These are phyloP conservation scores for Schrenkiella parvula DNA, from an alignment of 345 rosid species.

Conservation along the genomic window DNA sequence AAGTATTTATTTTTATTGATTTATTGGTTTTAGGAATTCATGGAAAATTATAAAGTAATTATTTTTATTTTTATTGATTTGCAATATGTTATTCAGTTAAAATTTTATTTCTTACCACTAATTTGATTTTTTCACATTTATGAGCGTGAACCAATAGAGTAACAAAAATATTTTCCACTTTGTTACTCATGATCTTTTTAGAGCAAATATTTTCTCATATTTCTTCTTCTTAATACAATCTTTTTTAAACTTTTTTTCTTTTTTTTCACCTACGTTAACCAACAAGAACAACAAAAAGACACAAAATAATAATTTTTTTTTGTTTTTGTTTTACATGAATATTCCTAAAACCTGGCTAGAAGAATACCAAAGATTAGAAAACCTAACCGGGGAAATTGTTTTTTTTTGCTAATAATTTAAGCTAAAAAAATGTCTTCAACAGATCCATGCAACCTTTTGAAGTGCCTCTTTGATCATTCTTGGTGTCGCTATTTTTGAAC, in stretches of 20 bases:
- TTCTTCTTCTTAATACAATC: not conserved
- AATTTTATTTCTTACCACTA: not conserved
- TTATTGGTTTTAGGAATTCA: too few species aligned
- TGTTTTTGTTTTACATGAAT: not conserved
- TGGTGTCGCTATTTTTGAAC: conserved; percentile 40
- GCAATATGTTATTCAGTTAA: not conserved
- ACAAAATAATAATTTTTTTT: not conserved
- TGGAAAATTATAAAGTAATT: too few species aligned
- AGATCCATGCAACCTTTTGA: conserved; percentile 54
- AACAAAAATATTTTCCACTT: not conserved
- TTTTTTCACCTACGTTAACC: not conserved
- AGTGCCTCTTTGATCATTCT: conserved; percentile 54
- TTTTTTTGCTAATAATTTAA: not conserved
- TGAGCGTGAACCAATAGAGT: not conserved
- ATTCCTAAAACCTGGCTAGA: conserved; percentile 17
- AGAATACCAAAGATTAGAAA: conserved; percentile 5
- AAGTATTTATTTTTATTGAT: conserved; percentile 2
- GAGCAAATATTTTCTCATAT: not conserved
- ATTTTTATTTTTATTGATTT: too few species aligned
- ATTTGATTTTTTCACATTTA: not conserved
- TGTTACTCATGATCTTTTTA: not conserved
- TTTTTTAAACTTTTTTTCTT: not conserved
- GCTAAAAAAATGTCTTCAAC: conserved; percentile 28
- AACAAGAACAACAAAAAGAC: not conserved
- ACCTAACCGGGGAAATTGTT: not conserved